Base-by-base conservation (phyloP, 2,329 filamentous ascomycete genomes). In the Phialophora tarda region DNA sequence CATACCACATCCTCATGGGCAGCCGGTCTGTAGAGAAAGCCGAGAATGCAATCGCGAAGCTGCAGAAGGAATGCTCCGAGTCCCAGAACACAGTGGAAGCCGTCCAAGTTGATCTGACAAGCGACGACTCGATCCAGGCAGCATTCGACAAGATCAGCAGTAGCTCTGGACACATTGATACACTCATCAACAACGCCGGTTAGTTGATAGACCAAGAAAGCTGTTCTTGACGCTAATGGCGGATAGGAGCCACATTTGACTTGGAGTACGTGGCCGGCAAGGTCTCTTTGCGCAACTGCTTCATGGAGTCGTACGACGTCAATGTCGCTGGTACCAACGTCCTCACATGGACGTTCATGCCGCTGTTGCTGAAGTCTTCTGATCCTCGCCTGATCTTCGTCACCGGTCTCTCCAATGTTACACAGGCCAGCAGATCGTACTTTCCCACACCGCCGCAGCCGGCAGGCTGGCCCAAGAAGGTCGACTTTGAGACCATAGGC, bases 391-490 rank as follows among this genome's bases (percentile, higher is more conserved):
- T 72, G 63, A 75, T 85, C 68, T 77, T 78, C 53, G 68, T 81
- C 3, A 74, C 77, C 38, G 82, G 80, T 59, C 59, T 66, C 23
- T 66, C 64, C 26, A 50, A 59, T 32, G 63, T 67, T 38, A 67
- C 62, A 24, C 21, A 50, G 32, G 65, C 65, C 3, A 64, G 61
- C 44, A 28, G 51, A 28, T 47, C 47, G 11, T 67, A 58, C 58
- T 67, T 60, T 24, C 65, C 76, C 32, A 67, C 65, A 28, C 65
- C 71, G 2, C 74, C 77, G 2, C 68, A 63, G 21, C 59, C 67
- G 1, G 72, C 71, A 1, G 82, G 82, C 1, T 83, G 81, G 82
- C 82, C 82, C 1, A 83, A 83, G 72, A 64, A 71, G 62, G 65
- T 67, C 44, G 50, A 50, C 6, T 60, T 68, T 28, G 64, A 66